Evolutionary conservation across 2,329 filamentous ascomycete species (phyloP).

Genomic region (Talaromyces sp.): DNA sequence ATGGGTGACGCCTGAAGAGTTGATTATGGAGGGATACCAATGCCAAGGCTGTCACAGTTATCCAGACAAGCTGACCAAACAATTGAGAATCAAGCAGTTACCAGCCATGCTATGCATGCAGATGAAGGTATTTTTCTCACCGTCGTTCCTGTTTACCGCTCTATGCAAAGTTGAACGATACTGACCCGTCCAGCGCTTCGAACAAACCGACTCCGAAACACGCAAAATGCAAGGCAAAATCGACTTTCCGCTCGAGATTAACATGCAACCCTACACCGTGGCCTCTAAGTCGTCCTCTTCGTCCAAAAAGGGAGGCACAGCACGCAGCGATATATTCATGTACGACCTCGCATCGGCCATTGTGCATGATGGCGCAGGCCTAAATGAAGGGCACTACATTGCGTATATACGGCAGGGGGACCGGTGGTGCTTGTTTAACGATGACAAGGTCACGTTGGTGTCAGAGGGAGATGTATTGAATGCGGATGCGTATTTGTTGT

Average conservation of each 20-base stretch:
- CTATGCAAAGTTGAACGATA: too few relatives aligned
- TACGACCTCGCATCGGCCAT: conserved; percentile 89
- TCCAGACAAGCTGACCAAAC: conserved; percentile 73
- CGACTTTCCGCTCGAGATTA: conserved; percentile 78
- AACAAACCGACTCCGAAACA: conserved; percentile 70
- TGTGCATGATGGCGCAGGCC: conserved; percentile 79
- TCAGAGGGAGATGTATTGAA: conserved; percentile 79
- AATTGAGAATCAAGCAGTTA: conserved; percentile 76
- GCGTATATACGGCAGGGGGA: conserved; percentile 82
- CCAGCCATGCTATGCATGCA: conserved; percentile 90
- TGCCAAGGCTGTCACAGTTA: conserved; percentile 75
- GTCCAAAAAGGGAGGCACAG: conserved; percentile 24
- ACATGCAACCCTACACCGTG: conserved; percentile 81
- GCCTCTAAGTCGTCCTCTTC: conserved; percentile 50
- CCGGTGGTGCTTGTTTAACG: conserved; percentile 95
- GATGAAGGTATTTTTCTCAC: conserved; percentile 64
- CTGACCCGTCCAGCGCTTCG: conserved; percentile 56
- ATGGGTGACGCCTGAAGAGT: conserved; percentile 79
- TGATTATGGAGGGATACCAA: conserved; percentile 72
- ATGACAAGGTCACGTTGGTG: conserved; percentile 84
- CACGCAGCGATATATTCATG: conserved; percentile 56
- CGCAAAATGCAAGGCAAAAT: conserved; percentile 87
- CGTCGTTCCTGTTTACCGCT: not conserved
- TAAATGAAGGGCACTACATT: conserved; percentile 88
- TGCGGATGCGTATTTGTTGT: conserved; percentile 84